Percentiles rank a stretch among this genome's conserved stretches.
Conservation (phyloP, 805 yeast species). For the Henningerozyma blattae region DNA sequence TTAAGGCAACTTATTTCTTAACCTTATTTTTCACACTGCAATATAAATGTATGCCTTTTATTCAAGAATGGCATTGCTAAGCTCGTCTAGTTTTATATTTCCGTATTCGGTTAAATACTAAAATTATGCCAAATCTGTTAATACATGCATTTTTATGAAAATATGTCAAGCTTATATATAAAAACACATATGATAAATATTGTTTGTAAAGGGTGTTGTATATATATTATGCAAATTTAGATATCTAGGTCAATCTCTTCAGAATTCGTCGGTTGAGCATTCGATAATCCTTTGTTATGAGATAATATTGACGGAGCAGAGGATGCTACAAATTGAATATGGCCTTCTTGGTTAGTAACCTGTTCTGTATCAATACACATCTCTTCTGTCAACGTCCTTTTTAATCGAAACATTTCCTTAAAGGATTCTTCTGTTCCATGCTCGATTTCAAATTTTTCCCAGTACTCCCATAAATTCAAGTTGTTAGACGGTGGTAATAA, state of each 20-base stretch:
- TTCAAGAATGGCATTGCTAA: no score
- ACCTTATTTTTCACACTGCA: no score
- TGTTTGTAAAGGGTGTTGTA: not conserved
- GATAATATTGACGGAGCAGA: constrained; percentile 28
- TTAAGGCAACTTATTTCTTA: no score
- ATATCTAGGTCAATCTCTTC: constrained; percentile 52
- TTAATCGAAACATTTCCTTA: constrained; percentile 59
- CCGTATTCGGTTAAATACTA: no score
- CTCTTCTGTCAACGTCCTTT: constrained; percentile 29
- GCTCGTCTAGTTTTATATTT: no score
- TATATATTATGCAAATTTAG: constrained; percentile 3
- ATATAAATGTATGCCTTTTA: no score
- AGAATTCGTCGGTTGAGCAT: constrained; percentile 35
- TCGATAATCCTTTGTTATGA: constrained; percentile 14
- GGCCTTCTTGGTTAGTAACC: constrained; percentile 13
- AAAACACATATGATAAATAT: not conserved
- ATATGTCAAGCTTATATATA: not conserved
- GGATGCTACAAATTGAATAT: constrained; percentile 39
- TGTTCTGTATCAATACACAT: constrained; percentile 21
- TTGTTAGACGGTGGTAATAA: constrained; percentile 26
- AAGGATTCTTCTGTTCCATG: constrained; percentile 61
- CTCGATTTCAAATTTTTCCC: constrained; percentile 66
- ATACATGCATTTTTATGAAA: no score
- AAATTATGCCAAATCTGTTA: no score
- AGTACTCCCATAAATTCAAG: constrained; percentile 42